Evolutionary conservation across 108 stramenopile species (phyloP).

Genomic region (Cylindrotheca closterium): DNA sequence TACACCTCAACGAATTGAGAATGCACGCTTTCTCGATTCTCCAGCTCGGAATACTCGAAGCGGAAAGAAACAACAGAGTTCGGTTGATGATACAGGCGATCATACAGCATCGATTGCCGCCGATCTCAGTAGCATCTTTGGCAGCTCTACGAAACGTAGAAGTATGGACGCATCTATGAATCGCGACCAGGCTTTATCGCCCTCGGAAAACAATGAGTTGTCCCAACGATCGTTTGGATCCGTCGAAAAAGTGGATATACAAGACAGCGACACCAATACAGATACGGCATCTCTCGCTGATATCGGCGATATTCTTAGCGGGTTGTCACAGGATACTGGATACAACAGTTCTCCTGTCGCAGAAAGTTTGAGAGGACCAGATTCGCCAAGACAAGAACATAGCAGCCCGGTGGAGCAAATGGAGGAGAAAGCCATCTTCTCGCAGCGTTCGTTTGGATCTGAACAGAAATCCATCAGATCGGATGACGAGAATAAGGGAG

Average conservation of each 20-base stretch:
- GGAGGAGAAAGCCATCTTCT: too few relatives aligned
- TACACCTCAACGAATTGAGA: constrained; percentile 31
- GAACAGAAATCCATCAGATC: too few relatives aligned
- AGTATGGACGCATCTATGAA: neutral
- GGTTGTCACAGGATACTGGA: neutral
- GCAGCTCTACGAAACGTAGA: neutral
- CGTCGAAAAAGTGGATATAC: neutral
- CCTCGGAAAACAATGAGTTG: neutral
- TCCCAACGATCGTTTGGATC: neutral
- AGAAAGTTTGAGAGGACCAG: too few relatives aligned
- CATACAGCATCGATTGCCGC: constrained; percentile 3
- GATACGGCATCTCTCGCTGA: constrained; percentile 27
- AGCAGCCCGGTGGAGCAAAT: too few relatives aligned
- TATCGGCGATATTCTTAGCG: constrained; percentile 16
- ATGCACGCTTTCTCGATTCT: constrained; percentile 44
- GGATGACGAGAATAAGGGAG: too few relatives aligned
- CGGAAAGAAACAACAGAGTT: constrained; percentile 1
- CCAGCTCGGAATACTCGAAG: constrained; percentile 68
- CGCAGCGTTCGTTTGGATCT: too few relatives aligned
- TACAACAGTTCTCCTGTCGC: neutral
- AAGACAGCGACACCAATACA: neutral
- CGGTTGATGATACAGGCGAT: neutral
- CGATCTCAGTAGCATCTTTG: too few relatives aligned
- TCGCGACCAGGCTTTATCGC: neutral
- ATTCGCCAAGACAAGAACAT: too few relatives aligned